Evolutionary conservation across 768 basidiomycete species (phyloP).

Genomic region (Auricularia sp.): DNA sequence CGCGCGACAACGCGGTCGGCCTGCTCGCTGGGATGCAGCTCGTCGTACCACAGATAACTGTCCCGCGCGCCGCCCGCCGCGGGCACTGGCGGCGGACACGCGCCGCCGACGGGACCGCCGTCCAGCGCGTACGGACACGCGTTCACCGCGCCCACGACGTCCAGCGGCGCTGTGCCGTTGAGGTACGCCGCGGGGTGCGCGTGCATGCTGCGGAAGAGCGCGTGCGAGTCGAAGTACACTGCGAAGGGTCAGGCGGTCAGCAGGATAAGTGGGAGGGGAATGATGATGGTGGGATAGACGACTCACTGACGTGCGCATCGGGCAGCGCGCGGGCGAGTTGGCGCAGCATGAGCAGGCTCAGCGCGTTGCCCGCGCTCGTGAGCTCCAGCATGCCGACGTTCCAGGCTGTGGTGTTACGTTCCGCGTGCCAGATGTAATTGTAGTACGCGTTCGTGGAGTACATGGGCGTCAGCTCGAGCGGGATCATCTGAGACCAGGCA

Average conservation of each 20-base stretch:
- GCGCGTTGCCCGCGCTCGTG: constrained; percentile 38
- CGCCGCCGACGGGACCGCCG: constrained; percentile 16
- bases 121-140: constrained; percentile 36
- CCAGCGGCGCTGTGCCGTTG: constrained; percentile 53
- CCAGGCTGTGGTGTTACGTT: constrained; percentile 49
- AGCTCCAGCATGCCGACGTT: constrained; percentile 45
- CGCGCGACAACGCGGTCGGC: constrained; percentile 42
- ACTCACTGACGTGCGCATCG: constrained; percentile 46
- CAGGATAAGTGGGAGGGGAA: too few species aligned
- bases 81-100: constrained; percentile 5
- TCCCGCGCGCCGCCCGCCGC: constrained; percentile 33
- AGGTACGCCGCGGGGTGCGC: constrained; percentile 40
- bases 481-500: constrained; percentile 59
- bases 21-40: constrained; percentile 53
- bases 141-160: constrained; percentile 42
- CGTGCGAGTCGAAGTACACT: constrained; percentile 55
- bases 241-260: too few species aligned
- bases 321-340: constrained; percentile 36
- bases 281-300: too few species aligned
- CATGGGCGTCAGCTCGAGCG: constrained; percentile 37
- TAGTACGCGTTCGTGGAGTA: constrained; percentile 40
- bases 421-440: constrained; percentile 38
- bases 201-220: constrained; percentile 50
- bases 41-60: constrained; percentile 57
- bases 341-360: constrained; percentile 41